These are phyloP conservation scores for Odontarrhena argentea DNA, from an alignment of 345 rosid genomes.

Conservation along the genomic window DNA sequence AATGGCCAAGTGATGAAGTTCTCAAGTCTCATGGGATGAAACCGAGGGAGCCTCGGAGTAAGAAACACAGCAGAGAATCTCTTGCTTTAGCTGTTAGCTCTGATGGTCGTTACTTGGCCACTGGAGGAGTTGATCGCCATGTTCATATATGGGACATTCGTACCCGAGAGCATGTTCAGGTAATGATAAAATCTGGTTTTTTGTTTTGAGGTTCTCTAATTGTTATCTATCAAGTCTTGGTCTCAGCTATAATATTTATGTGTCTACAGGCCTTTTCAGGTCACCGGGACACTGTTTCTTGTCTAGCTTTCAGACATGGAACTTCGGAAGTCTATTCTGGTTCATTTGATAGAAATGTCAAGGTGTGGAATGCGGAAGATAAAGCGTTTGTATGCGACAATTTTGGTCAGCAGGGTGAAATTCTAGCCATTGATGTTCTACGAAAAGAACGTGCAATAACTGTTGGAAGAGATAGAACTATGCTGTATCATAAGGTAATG, in stretches of 20 bases:
- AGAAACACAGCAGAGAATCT: conserved; percentile 73
- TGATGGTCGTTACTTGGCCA: conserved; percentile 93
- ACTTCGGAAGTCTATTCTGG: conserved; percentile 92
- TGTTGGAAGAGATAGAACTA: conserved; percentile 84
- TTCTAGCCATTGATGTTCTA: conserved; percentile 70
- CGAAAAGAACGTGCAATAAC: conserved; percentile 78
- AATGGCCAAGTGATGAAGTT: conserved; percentile 75
- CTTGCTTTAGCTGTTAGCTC: conserved; percentile 86
- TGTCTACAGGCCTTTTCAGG: conserved; percentile 87
- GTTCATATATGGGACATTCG: conserved; percentile 97
- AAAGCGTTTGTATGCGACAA: conserved; percentile 72
- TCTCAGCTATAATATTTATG: conserved; percentile 28
- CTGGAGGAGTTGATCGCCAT: conserved; percentile 93
- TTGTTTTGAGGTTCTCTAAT: background rate
- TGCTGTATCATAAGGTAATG: conserved; percentile 58
- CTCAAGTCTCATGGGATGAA: conserved; percentile 75
- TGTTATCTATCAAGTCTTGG: conserved; percentile 8
- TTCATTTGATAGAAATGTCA: conserved; percentile 83
- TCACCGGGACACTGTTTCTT: conserved; percentile 82
- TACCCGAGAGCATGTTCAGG: conserved; percentile 82
- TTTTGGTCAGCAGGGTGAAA: conserved; percentile 88
- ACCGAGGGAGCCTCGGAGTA: conserved; percentile 65
- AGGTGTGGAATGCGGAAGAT: conserved; percentile 91
- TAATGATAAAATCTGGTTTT: conserved; percentile 26
- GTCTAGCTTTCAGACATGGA: conserved; percentile 85